Evolutionary conservation across 495 filamentous ascomycete species (phyloP), one percentile per base, ranked within the genome.

Genomic region (Hypomontagnella submonticulosa): DNA sequence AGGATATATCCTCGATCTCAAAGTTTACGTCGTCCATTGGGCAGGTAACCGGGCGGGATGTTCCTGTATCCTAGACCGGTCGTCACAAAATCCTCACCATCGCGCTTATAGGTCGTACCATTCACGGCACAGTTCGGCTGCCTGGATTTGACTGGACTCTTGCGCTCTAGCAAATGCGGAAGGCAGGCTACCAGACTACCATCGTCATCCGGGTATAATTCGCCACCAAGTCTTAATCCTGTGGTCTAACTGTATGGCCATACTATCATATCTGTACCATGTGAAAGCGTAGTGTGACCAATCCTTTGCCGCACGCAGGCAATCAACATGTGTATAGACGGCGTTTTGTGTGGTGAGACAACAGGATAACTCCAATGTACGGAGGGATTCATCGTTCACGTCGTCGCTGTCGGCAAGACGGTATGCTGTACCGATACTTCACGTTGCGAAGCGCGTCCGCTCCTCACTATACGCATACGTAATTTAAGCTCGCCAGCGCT

Each of bases 171-270:
- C 27, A 1, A 20, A 43, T 18, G 10, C 12, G 32, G 38, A 32
- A 43, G 16, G 32, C 4, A 16, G 49, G 19, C 11, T 27, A 7
- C 18, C 51, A 23, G 32, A 6, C 11, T 30, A 13, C 23, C 23
- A 3, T 6, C 6, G 34, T 19, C 19, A 23, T 37, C 42, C 18
- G 30, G 37, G 32, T 6, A 42, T 41, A 32, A 41, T 49, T 50
- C 42, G 56, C 46, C 56, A 59, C 56, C 44, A 34, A n/a, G 32
- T 50, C 36, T 33, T 42, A 10, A 50, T 42, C 56, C 42, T 50
- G 32, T 50, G 44, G 43, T 20, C 46, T 50, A 40, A 34, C 23
- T 50, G 23, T 27, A 27, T 27, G 23, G 23, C 23, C 23, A 27
- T 27, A 27, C 6, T n/a, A n/a, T n/a, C n/a, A n/a, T n/a, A n/a